A percentile compares a stretch with the other conserved stretches of the same genome.
phyloP scores from a whole-genome alignment of 2,329 filamentous ascomycete species.

The Ploettnerulaceae sp. region DNA sequence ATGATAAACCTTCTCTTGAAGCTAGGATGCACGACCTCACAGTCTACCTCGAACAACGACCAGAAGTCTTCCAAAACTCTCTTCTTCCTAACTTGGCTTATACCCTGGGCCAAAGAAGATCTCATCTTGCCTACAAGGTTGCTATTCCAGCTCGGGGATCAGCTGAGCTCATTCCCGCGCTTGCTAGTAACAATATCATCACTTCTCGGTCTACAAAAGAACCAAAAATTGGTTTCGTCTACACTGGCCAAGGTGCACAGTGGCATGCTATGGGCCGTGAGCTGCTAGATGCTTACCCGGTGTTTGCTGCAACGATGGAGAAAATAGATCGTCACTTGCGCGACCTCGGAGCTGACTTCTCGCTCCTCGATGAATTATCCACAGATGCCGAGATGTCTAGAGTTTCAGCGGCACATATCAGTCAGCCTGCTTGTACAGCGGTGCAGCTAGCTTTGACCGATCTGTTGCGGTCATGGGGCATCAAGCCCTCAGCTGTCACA shows the following conservation, averaged over 20 bases:
- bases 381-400: conserved; percentile 35
- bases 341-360: conserved; percentile 34
- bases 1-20: conserved; percentile 21
- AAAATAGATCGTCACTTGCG: conserved; percentile 34
- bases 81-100: conserved; percentile 27
- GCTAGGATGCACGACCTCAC: conserved; percentile 20
- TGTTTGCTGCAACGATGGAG: conserved; percentile 35
- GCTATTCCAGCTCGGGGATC: conserved; percentile 19
- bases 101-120: conserved; percentile 29
- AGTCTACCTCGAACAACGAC: conserved; percentile 25
- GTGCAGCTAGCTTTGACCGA: conserved; percentile 44
- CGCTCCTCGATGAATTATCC: conserved; percentile 35
- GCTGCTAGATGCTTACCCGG: conserved; percentile 32
- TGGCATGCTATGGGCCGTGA: conserved; percentile 31
- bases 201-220: conserved; percentile 14
- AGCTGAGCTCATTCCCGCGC: conserved; percentile 34
- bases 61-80: conserved; percentile 25
- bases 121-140: conserved; percentile 25
- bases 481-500: conserved; percentile 38
- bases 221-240: conserved; percentile 27
- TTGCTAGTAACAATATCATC: conserved; percentile 36
- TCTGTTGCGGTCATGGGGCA: conserved; percentile 41
- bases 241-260: conserved; percentile 31
- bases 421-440: conserved; percentile 44
- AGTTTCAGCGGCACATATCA: conserved; percentile 39